Evolutionary conservation across 768 basidiomycete species (phyloP).

Genomic region (Naganishia antarctica): DNA sequence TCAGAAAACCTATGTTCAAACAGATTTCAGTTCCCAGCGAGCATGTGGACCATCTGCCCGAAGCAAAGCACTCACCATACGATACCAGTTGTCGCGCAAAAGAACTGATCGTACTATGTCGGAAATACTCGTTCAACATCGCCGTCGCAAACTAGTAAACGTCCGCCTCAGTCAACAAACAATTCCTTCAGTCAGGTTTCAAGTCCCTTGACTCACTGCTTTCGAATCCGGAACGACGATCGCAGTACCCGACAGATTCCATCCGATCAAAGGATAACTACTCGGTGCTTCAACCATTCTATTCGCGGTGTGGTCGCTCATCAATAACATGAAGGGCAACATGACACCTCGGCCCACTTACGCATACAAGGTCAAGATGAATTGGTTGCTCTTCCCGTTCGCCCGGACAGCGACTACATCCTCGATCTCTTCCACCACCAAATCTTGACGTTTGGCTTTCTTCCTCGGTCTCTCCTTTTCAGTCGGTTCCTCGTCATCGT

Average conservation of each 20-base stretch:
- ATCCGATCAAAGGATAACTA: conserved; percentile 17
- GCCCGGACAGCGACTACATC: neutral
- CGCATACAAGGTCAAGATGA: conserved; percentile 13
- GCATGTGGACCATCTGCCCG: neutral
- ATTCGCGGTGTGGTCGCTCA: no score
- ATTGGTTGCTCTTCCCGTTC: conserved; percentile 7
- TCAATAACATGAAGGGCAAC: no score
- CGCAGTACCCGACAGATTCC: conserved; percentile 1
- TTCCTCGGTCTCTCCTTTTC: conserved; percentile 1
- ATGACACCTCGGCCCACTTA: neutral
- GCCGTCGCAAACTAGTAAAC: neutral
- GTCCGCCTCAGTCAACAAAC: neutral
- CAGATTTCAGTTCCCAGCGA: neutral
- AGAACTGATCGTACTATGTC: conserved; percentile 10
- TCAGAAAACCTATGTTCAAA: neutral
- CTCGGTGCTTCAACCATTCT: conserved; percentile 13
- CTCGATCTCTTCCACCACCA: neutral
- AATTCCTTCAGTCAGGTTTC: no score
- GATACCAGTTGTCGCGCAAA: conserved; percentile 19
- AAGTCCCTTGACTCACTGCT: neutral
- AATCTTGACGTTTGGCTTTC: neutral
- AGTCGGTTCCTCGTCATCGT: no score
- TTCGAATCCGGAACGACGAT: conserved; percentile 17
- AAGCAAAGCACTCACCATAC: neutral
- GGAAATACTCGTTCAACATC: conserved; percentile 19